phyloP scores from a whole-genome alignment of 768 basidiomycete genomes.

The Daedaleopsis sinensis region DNA sequence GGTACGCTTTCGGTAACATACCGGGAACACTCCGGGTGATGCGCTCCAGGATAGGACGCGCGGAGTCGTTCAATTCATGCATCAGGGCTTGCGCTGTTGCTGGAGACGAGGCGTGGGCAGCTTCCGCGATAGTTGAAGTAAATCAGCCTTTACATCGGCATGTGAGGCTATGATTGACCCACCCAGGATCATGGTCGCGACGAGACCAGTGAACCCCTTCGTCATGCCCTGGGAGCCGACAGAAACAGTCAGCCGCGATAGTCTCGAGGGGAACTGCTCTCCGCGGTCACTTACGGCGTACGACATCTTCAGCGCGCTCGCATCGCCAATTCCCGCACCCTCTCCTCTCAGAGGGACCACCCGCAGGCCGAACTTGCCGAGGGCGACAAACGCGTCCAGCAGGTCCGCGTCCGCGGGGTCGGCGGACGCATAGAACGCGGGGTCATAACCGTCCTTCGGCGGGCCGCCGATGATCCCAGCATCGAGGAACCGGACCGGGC shows the following conservation, averaged over 20 bases:
- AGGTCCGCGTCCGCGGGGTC: constrained; percentile 32
- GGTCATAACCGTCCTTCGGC: constrained; percentile 49
- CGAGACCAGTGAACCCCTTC: constrained; percentile 56
- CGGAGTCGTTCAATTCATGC: constrained; percentile 50
- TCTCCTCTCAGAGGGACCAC: constrained; percentile 49
- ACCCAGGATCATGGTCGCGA: constrained; percentile 61
- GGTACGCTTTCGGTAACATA: constrained; percentile 66
- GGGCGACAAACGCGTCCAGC: constrained; percentile 43
- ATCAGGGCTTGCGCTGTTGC: constrained; percentile 62
- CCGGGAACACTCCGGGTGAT: constrained; percentile 42
- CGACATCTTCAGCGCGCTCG: constrained; percentile 67
- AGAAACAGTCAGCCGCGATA: background rate
- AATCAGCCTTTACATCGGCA: constrained; percentile 5
- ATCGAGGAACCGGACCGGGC: constrained; percentile 51
- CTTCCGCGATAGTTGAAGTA: constrained; percentile 32
- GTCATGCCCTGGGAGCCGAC: constrained; percentile 48
- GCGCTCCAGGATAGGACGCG: constrained; percentile 42
- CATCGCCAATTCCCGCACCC: constrained; percentile 54
- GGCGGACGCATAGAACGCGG: constrained; percentile 58
- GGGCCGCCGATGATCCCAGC: constrained; percentile 61
- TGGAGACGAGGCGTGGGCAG: constrained; percentile 59
- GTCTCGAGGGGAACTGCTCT: background rate
- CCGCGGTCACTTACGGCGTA: constrained; percentile 49
- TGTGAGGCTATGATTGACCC: background rate
- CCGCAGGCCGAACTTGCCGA: constrained; percentile 49